phyloP scores from a whole-genome alignment of 371 early-diverging fungal species.

The Actinomortierella ambigua region DNA sequence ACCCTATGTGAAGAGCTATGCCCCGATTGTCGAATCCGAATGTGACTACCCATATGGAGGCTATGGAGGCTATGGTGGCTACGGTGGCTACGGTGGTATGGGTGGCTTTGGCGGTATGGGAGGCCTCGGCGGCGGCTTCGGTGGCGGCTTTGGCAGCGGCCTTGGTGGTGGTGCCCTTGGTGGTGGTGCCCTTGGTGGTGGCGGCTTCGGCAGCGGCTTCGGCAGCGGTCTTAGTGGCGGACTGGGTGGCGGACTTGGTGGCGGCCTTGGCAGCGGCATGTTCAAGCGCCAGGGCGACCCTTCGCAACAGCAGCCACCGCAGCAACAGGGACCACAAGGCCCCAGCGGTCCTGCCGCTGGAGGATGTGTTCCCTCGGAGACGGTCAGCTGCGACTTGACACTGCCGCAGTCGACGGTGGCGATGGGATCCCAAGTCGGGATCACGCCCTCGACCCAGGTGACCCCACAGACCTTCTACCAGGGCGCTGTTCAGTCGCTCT shows the following conservation, averaged over 20 bases:
- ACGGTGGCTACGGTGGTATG: neutral
- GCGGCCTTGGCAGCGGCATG: conserved; percentile 9
- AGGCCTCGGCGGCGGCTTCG: neutral
- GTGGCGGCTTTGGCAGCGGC: neutral
- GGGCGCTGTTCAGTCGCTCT: conserved; percentile 30
- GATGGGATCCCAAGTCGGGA: conserved; percentile 24
- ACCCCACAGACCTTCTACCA: conserved; percentile 29
- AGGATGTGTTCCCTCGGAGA: too few relatives aligned
- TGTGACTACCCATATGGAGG: conserved; percentile 4
- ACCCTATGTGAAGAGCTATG: conserved; percentile 21
- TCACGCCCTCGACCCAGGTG: conserved; percentile 21
- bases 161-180: neutral
- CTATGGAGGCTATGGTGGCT: neutral
- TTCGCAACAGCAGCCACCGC: too few relatives aligned
- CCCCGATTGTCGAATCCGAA: conserved; percentile 29
- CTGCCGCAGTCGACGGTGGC: conserved; percentile 26
- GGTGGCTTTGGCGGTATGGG: neutral
- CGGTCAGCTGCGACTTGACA: too few relatives aligned
- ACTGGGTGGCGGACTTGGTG: neutral
- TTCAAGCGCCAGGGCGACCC: conserved; percentile 21
- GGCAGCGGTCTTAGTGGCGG: neutral
- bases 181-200: neutral
- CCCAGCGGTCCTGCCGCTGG: too few relatives aligned
- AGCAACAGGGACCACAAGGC: too few relatives aligned
- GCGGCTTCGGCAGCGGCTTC: neutral